Conservation (phyloP, 257 asterid genomes). For the Mentha longifolia region DNA sequence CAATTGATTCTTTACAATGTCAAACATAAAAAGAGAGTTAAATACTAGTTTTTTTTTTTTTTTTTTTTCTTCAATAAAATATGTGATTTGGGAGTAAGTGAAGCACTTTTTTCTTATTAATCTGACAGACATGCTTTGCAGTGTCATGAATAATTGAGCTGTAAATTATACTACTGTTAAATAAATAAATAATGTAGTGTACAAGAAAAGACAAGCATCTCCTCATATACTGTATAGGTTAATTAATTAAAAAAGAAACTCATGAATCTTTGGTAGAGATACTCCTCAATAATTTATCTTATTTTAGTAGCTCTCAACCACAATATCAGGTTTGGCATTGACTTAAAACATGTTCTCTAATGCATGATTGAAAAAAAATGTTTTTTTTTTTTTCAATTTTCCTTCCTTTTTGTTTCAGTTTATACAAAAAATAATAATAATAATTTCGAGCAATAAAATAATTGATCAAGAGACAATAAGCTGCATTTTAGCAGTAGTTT, state of each 20-base stretch:
- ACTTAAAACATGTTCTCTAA: not conserved
- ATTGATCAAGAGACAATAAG: conserved; percentile 34
- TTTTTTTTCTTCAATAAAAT: conserved; percentile 31
- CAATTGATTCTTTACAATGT: conserved; percentile 47
- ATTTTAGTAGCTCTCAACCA: conserved; percentile 24
- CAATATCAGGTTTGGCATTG: not conserved
- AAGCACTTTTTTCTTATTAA: conserved; percentile 44
- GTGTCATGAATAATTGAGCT: conserved; percentile 51
- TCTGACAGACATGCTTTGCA: conserved; percentile 75
- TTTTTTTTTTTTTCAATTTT: not conserved
- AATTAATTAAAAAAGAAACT: conserved; percentile 27
- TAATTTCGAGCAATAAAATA: conserved; percentile 26
- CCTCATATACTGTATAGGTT: conserved; percentile 17
- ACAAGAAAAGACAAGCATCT: conserved; percentile 37
- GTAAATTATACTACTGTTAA: conserved; percentile 7
- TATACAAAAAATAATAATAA: too few relatives aligned
- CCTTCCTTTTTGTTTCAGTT: not conserved
- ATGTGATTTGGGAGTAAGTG: conserved; percentile 52
- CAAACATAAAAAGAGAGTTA: conserved; percentile 39
- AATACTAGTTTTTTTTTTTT: conserved; percentile 11
- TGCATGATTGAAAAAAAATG: not conserved
- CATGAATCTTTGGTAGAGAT: conserved; percentile 41
- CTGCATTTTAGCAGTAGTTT: conserved; percentile 35
- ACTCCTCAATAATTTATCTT: conserved; percentile 21
- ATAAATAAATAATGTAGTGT: conserved; percentile 33